Conservation (phyloP, 768 basidiomycete species). For the Phaeotremella skinneri region DNA sequence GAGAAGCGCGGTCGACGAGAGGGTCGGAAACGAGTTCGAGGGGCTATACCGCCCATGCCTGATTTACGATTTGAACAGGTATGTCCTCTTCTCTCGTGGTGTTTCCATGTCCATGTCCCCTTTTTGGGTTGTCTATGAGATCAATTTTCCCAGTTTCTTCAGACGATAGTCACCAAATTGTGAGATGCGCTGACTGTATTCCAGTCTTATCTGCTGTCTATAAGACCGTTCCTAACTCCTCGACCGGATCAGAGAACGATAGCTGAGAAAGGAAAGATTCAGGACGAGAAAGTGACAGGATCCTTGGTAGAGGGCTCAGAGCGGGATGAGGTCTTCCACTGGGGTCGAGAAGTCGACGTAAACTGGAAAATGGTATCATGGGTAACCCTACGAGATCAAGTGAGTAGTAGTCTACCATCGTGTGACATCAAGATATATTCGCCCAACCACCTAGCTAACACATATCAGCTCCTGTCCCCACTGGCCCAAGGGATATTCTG, state of each 20-base stretch:
- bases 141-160: neutral
- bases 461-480: slow-evolving; percentile 44
- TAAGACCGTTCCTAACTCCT: slow-evolving; percentile 47
- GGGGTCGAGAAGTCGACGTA: slow-evolving; percentile 47
- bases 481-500: slow-evolving; percentile 49
- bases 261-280: slow-evolving; percentile 19
- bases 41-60: slow-evolving; percentile 20
- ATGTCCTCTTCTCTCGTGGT: no score
- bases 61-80: slow-evolving; percentile 50
- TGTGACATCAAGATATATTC: neutral
- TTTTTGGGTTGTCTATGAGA: no score
- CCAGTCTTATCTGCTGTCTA: slow-evolving; percentile 50
- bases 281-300: slow-evolving; percentile 15
- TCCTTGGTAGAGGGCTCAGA: slow-evolving; percentile 32
- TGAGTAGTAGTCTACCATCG: slow-evolving; percentile 18
- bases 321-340: slow-evolving; percentile 48
- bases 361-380: slow-evolving; percentile 44
- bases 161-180: neutral
- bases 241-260: slow-evolving; percentile 18
- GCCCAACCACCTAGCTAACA: neutral
- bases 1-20: slow-evolving; percentile 22
- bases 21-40: slow-evolving; percentile 31
- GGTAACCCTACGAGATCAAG: slow-evolving; percentile 50
- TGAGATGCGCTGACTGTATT: slow-evolving; percentile 5
- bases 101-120: no score